These are phyloP conservation scores for Malus domestica DNA, from an alignment of 306 rosid species.

Conservation along the genomic window ASM211411v1 NC_041794.1:8907501-8908000, in stretches of 20 bases:
- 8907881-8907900: not conserved
- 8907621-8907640: constrained; percentile 43
- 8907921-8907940: constrained; percentile 19
- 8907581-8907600: not conserved
- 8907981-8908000: not conserved
- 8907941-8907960: constrained; percentile 8
- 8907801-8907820: not conserved
- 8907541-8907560: constrained; percentile 92
- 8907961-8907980: not conserved
- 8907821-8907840: constrained; percentile 22
- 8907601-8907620: not conserved
- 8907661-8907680: constrained; percentile 53
- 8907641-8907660: constrained; percentile 77
- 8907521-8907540: constrained; percentile 72
- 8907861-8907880: constrained; percentile 1
- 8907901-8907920: constrained; percentile 9
- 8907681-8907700: constrained; percentile 49
- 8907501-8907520: constrained; percentile 68
- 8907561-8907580: constrained; percentile 56
- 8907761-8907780: constrained; percentile 17
- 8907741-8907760: not conserved
- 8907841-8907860: constrained; percentile 1
- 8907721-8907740: not conserved
- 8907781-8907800: not conserved
- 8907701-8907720: not conserved